phyloP scores from a whole-genome alignment of 2,329 filamentous ascomycete genomes.

The Shiraia sp. region DNA sequence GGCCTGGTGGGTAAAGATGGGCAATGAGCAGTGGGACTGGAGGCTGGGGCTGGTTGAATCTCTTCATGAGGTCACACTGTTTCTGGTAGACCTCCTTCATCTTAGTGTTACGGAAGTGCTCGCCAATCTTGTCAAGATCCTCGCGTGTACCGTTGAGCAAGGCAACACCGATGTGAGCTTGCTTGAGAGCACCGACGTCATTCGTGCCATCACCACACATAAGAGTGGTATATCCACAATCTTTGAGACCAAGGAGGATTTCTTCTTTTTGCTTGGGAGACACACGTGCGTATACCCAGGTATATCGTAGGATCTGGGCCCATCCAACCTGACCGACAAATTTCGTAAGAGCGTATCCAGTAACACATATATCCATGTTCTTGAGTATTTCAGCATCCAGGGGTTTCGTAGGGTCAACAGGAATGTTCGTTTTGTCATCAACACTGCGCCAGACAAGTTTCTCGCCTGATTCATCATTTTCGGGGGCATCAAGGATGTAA shows the following conservation, averaged over 20 bases:
- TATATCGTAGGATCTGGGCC: slow-evolving; percentile 77
- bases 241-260: slow-evolving; percentile 93
- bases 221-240: slow-evolving; percentile 94
- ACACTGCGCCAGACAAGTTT: slow-evolving; percentile 92
- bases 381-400: slow-evolving; percentile 80
- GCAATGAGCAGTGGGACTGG: slow-evolving; percentile 91
- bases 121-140: slow-evolving; percentile 86
- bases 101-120: slow-evolving; percentile 91
- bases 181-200: slow-evolving; percentile 95
- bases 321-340: slow-evolving; percentile 82
- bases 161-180: slow-evolving; percentile 95
- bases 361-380: slow-evolving; percentile 91
- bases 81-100: slow-evolving; percentile 99
- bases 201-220: slow-evolving; percentile 99
- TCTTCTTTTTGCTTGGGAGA: slow-evolving; percentile 99
- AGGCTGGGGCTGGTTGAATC: slow-evolving; percentile 92
- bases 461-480: slow-evolving; percentile 79
- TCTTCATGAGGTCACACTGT: slow-evolving; percentile 85
- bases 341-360: slow-evolving; percentile 88
- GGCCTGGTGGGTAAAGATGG: slow-evolving; percentile 90
- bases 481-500: slow-evolving; percentile 91
- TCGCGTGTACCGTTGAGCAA: slow-evolving; percentile 93
- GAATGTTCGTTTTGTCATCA: slow-evolving; percentile 84
- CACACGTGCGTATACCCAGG: slow-evolving; percentile 97
- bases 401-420: slow-evolving; percentile 80